Evolutionary conservation across 2,329 filamentous ascomycete species (phyloP).

Genomic region (Verticillium zaregamsianum): DNA sequence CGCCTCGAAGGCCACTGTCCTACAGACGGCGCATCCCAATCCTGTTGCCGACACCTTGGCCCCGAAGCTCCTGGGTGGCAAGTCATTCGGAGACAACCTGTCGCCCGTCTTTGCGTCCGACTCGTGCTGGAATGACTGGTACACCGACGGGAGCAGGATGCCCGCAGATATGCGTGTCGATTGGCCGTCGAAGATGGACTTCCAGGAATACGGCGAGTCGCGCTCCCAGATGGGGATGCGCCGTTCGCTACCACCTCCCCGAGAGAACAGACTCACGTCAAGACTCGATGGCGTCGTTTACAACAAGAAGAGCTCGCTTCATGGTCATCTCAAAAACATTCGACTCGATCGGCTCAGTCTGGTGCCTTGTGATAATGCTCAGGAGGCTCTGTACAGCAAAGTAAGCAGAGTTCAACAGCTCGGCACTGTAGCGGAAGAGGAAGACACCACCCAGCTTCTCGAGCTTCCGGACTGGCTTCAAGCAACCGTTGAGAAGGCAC

Average conservation of each 20-base stretch:
- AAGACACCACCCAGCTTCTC: background rate
- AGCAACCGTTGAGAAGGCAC: too few species aligned
- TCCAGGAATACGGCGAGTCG: slow-evolving; percentile 27
- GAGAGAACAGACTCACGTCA: background rate
- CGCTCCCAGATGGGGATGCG: background rate
- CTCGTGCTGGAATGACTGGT: slow-evolving; percentile 26
- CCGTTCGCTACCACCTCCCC: background rate
- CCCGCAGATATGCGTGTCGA: slow-evolving; percentile 13
- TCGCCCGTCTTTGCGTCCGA: slow-evolving; percentile 27
- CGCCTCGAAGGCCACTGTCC: background rate
- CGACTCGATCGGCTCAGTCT: background rate
- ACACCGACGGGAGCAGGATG: slow-evolving; percentile 4
- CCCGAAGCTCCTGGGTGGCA: slow-evolving; percentile 14
- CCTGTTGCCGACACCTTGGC: background rate
- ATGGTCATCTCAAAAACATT: background rate
- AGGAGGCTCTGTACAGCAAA: background rate
- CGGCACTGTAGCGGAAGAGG: background rate
- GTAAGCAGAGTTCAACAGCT: background rate
- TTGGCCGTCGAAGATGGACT: slow-evolving; percentile 30
- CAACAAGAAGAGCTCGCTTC: background rate
- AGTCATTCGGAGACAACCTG: slow-evolving; percentile 18
- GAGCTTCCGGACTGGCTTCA: background rate
- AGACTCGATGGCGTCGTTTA: background rate
- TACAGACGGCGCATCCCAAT: background rate
- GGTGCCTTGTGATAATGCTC: background rate